A percentile compares a stretch with the other conserved stretches of the same genome.
These are phyloP conservation scores for Pseudozyma sp. DNA, from an alignment of 1,284 basidiomycete genomes.

Conservation along the genomic window DNA sequence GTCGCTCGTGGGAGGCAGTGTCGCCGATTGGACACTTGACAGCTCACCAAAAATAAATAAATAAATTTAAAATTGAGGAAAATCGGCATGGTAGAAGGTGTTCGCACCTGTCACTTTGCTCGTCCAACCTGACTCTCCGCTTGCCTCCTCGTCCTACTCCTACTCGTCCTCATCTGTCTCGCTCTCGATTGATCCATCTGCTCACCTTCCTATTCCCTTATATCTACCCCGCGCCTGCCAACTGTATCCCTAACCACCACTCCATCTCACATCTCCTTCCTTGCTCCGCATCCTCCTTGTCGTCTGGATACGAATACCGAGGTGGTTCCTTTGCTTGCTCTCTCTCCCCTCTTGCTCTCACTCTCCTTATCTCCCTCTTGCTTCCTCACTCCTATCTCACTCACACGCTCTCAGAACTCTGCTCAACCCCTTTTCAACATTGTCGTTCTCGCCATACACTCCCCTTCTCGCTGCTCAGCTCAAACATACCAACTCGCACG, in stretches of 20 bases:
- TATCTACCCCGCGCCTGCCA: constrained; percentile 15
- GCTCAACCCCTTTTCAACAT: neutral
- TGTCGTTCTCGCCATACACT: neutral
- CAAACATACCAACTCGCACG: neutral
- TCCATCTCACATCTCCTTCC: neutral
- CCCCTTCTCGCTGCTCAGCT: neutral
- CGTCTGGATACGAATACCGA: constrained; percentile 47
- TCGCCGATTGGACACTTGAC: neutral
- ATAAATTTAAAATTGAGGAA: constrained; percentile 1
- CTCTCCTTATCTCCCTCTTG: neutral
- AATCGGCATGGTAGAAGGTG: constrained; percentile 7
- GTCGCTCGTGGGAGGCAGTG: too few species aligned
- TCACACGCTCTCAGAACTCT: neutral
- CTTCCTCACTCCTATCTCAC: neutral
- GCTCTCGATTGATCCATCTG: neutral
- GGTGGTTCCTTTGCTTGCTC: constrained; percentile 4
- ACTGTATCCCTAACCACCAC: constrained; percentile 3
- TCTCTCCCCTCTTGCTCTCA: neutral
- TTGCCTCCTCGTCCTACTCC: neutral
- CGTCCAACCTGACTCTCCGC: neutral
- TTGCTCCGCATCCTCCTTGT: constrained; percentile 16
- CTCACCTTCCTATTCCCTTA: constrained; percentile 10
- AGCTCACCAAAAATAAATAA: neutral
- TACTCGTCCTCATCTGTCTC: neutral
- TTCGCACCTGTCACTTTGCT: constrained; percentile 25